A percentile compares a stretch with the other conserved stretches of the same genome.
phyloP scores from a whole-genome alignment of 441 rosid genomes.

The Adansonia rubrostipa region DNA sequence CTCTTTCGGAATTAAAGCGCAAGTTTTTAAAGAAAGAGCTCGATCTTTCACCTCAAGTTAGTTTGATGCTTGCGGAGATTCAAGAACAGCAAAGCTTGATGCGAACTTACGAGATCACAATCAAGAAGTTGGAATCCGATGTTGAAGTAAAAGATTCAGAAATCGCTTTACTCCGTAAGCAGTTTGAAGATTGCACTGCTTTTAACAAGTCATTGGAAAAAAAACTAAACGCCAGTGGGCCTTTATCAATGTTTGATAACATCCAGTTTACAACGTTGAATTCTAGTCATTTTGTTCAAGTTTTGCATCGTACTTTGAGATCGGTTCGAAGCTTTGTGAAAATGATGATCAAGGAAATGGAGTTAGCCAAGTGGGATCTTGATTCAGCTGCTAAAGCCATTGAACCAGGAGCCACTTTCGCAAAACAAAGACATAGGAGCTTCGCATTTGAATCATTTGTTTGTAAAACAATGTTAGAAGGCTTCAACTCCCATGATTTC shows the following conservation, averaged over 20 bases:
- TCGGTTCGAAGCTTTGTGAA: constrained; percentile 55
- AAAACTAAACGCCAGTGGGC: constrained; percentile 65
- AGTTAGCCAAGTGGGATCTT: constrained; percentile 61
- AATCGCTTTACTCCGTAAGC: constrained; percentile 35
- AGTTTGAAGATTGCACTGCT: constrained; percentile 31
- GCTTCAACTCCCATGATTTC: constrained; percentile 47
- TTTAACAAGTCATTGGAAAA: constrained; percentile 54
- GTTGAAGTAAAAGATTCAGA: constrained; percentile 40
- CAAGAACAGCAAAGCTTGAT: constrained; percentile 77
- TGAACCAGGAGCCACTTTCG: constrained; percentile 41
- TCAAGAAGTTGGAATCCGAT: constrained; percentile 58
- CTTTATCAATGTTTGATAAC: constrained; percentile 53
- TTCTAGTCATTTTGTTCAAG: constrained; percentile 46
- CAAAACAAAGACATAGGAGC: constrained; percentile 45
- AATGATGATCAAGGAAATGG: constrained; percentile 58
- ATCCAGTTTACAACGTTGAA: constrained; percentile 39
- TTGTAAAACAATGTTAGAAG: constrained; percentile 52
- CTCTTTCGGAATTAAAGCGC: constrained; percentile 67
- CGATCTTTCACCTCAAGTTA: constrained; percentile 67
- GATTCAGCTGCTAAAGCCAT: constrained; percentile 57
- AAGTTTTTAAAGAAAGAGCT: constrained; percentile 57
- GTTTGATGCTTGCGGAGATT: constrained; percentile 68
- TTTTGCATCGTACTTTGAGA: constrained; percentile 49
- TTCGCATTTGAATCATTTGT: constrained; percentile 60
- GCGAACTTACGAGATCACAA: constrained; percentile 64